Evolutionary conservation across 108 stramenopile genomes (phyloP).

Genomic region (Nitzschia sp.): DNA sequence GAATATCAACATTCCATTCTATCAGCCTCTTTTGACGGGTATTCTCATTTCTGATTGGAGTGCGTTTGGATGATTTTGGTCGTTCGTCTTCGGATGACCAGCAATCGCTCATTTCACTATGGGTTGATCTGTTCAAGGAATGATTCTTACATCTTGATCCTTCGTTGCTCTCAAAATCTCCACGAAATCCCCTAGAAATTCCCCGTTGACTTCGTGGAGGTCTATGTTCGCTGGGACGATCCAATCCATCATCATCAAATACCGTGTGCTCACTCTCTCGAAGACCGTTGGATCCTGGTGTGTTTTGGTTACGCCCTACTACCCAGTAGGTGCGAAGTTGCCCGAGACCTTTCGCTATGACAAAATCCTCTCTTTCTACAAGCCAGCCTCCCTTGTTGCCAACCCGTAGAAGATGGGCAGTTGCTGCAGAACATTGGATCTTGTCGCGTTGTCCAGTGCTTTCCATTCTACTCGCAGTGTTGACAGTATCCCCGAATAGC

Average conservation of each 20-base stretch:
- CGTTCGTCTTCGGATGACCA: background rate
- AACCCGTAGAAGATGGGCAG: conserved; percentile 6
- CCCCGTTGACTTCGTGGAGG: background rate
- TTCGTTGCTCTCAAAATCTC: background rate
- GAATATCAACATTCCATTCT: conserved; percentile 4
- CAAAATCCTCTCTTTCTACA: conserved; percentile 15
- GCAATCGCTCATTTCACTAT: background rate
- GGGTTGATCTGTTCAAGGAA: background rate
- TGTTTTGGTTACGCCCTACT: background rate
- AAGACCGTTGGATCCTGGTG: background rate
- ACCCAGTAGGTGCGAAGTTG: conserved; percentile 12
- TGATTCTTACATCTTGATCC: background rate
- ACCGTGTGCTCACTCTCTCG: background rate
- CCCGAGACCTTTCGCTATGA: conserved; percentile 34
- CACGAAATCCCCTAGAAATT: background rate
- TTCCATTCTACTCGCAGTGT: background rate
- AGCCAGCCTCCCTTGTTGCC: conserved; percentile 30
- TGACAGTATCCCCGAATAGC: conserved; percentile 28
- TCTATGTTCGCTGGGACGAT: background rate
- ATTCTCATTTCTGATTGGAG: background rate
- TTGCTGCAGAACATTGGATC: background rate
- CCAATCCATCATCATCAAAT: background rate
- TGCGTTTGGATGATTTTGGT: background rate
- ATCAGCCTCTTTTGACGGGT: background rate
- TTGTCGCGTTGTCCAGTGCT: background rate